Evolutionary conservation across 129 eudicot genomes (phyloP), one percentile per base, ranked within the genome.

Genomic region (Cynara cardunculus): DNA sequence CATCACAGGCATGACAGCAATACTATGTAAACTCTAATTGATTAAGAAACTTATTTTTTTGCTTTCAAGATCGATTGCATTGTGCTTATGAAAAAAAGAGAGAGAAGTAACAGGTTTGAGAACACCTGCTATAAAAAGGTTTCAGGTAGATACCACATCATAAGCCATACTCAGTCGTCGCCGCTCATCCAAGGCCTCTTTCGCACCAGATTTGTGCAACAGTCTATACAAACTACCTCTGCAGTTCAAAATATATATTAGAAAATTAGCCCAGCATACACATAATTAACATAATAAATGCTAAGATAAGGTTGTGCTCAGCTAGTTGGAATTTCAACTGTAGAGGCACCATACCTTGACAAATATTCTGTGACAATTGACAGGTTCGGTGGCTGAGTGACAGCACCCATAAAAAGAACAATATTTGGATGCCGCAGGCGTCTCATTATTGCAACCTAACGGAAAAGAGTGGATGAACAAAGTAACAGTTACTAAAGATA

Each of bases 331-430:
- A 7, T 35, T 66, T 25, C 19, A 19, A 46, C 5, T 32, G 67
- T 39, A 39, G 69, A 76, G 56, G 73, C 73, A 69, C 76, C 26
- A 70, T 41, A 89, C 97, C 97, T 90, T 76, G 96, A 90, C 73
- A 93, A 79, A 81, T 93, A 93, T 83, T 93, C 97, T 2, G 97
- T 93, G 18, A 93, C 93, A 77, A 93, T 93, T 16, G 97, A 91
- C 84, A 93, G 81, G 83, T 90, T 93, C 2, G 97, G 97, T 12
- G 93, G 96, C 84, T 93, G 89, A 74, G 93, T 93, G 53, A 93
- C 96, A 66, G 97, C 97, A 65, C 97, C 97, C 93, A 93, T 87
- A 62, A 93, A 90, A 78, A 90, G 93, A 72, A 93, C 97, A 80
- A 93, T 90, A 80, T 93, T 93, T 81, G 91, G 96, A 88, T 93